Evolutionary conservation across 2,329 filamentous ascomycete species (phyloP).

Genomic region (Sordariomycetes sp.): DNA sequence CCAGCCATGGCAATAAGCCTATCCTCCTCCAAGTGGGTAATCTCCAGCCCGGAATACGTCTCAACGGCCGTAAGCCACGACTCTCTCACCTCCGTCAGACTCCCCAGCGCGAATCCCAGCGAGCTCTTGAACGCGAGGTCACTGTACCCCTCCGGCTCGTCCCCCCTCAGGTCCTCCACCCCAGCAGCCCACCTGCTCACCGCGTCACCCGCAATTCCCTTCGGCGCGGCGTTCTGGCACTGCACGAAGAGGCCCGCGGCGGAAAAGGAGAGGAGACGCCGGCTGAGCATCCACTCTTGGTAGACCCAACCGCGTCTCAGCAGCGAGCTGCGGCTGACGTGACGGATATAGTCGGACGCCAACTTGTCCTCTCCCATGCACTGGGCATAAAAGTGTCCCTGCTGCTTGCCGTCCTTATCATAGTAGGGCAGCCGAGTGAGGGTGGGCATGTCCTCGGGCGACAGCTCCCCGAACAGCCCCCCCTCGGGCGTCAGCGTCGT

Average conservation of each 20-base stretch:
- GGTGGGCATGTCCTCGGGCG: background rate
- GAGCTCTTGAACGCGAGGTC: background rate
- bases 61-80: background rate
- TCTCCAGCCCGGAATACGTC: background rate
- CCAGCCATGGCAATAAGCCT: background rate
- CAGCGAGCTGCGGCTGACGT: background rate
- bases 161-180: background rate
- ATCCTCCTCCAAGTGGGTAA: background rate
- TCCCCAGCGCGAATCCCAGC: background rate
- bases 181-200: too few species aligned
- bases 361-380: background rate
- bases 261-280: conserved; percentile 6
- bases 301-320: conserved; percentile 7
- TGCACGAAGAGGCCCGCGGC: background rate
- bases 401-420: conserved; percentile 2
- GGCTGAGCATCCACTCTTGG: conserved; percentile 7
- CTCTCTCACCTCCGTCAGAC: background rate
- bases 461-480: background rate
- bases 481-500: background rate
- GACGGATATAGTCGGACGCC: background rate
- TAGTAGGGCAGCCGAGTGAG: conserved; percentile 5
- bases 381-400: conserved; percentile 6
- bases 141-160: background rate
- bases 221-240: conserved; percentile 6
- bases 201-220: background rate